A percentile compares a stretch with the other conserved stretches of the same genome.
Evolutionary conservation across 805 yeast species (phyloP).

Genomic region (Hanseniaspora thailandica): DNA sequence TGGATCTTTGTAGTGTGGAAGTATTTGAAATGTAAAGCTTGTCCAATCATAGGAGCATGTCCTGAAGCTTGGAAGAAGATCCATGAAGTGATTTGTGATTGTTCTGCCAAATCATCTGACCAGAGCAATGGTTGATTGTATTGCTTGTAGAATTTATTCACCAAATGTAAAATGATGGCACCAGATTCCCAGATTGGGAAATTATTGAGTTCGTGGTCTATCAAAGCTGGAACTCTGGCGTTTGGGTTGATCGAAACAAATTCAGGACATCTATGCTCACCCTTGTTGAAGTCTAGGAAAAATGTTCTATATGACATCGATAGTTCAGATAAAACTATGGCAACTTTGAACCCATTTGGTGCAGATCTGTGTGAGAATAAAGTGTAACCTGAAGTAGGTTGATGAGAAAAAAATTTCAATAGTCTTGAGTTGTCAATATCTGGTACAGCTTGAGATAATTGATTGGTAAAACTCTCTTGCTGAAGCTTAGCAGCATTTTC

Average conservation of each 20-base stretch:
- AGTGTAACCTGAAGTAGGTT: constrained; percentile 73
- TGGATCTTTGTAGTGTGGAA: constrained; percentile 80
- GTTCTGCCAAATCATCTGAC: constrained; percentile 67
- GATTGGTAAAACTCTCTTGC: constrained; percentile 16
- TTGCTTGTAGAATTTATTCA: constrained; percentile 52
- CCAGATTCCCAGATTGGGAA: constrained; percentile 91
- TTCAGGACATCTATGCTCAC: constrained; percentile 89
- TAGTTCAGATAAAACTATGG: constrained; percentile 75
- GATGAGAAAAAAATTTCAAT: constrained; percentile 58
- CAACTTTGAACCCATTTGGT: constrained; percentile 93
- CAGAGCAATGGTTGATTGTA: constrained; percentile 61
- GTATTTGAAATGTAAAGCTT: constrained; percentile 85
- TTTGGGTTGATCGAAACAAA: constrained; percentile 90
- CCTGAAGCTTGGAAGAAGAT: constrained; percentile 91
- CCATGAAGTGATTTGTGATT: constrained; percentile 78
- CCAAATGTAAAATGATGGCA: constrained; percentile 73
- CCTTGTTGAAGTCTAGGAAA: constrained; percentile 71
- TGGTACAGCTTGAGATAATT: neutral
- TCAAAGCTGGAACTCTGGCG: constrained; percentile 88
- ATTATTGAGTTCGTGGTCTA: constrained; percentile 74
- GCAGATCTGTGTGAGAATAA: constrained; percentile 78
- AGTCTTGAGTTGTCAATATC: constrained; percentile 45
- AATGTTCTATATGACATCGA: constrained; percentile 69
- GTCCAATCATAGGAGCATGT: constrained; percentile 98
- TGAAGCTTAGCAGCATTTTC: constrained; percentile 8